Evolutionary conservation across 257 asterid genomes (phyloP).

Genomic region (Coffea eugenioides): DNA sequence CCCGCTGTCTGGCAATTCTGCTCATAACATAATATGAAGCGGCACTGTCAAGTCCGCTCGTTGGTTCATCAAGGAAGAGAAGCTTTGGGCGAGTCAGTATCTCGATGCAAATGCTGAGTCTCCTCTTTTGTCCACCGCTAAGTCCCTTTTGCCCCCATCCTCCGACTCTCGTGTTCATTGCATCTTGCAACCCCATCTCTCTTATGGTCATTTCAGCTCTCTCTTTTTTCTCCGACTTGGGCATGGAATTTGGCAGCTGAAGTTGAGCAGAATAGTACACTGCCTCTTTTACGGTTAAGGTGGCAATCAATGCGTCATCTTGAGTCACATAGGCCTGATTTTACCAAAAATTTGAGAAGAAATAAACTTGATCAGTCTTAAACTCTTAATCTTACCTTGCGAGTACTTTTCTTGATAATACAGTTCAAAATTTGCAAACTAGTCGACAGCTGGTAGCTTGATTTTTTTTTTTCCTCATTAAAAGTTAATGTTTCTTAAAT

Average conservation of each 20-base stretch:
- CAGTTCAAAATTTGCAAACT: too few species aligned
- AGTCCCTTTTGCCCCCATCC: constrained; percentile 29
- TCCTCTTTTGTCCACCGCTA: constrained; percentile 33
- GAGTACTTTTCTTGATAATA: too few species aligned
- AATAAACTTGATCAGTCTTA: too few species aligned
- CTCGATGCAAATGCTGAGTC: constrained; percentile 35
- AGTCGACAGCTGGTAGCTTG: too few species aligned
- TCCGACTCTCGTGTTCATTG: constrained; percentile 30
- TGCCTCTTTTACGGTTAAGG: constrained; percentile 29
- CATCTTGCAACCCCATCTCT: constrained; percentile 36
- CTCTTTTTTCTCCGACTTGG: constrained; percentile 22
- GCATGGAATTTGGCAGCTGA: constrained; percentile 29
- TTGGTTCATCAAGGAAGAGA: constrained; percentile 36
- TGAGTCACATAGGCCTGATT: constrained; percentile 37
- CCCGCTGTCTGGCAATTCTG: constrained; percentile 24
- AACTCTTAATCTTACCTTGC: too few species aligned
- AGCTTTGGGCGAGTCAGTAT: constrained; percentile 28
- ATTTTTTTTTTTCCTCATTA: too few species aligned
- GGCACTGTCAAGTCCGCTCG: constrained; percentile 37
- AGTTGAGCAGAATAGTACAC: constrained; percentile 35
- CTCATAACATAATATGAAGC: constrained; percentile 34
- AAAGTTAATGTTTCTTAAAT: too few species aligned
- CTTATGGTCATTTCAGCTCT: constrained; percentile 27
- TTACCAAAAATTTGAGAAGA: too few species aligned
- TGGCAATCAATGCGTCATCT: constrained; percentile 15